Conservation (phyloP, 2,329 filamentous ascomycete species). For the Fusarium sp. region DNA sequence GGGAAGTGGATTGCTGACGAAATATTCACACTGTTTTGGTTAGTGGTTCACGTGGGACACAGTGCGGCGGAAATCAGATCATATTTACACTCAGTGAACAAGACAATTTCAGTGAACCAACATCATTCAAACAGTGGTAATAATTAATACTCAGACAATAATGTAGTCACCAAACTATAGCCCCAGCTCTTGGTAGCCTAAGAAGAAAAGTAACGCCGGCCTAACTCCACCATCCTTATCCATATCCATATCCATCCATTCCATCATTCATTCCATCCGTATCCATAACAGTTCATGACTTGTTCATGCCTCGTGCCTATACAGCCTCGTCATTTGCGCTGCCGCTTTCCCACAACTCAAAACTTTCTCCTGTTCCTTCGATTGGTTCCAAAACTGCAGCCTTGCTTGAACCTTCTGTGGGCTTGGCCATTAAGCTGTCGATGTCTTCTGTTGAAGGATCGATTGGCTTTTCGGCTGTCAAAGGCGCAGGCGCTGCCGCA, state of each 20-base stretch:
- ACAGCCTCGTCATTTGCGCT: constrained; percentile 67
- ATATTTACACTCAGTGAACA: not conserved
- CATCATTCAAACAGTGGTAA: not conserved
- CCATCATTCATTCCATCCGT: not conserved
- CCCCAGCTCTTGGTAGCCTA: constrained; percentile 44
- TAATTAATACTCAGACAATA: constrained; percentile 6
- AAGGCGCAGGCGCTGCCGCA: not conserved
- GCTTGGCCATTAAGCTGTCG: constrained; percentile 50
- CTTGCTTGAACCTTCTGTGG: constrained; percentile 49
- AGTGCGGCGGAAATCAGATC: constrained; percentile 14
- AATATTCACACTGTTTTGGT: constrained; percentile 30
- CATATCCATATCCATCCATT: not conserved
- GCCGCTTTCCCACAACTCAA: constrained; percentile 76
- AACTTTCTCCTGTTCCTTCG: constrained; percentile 66
- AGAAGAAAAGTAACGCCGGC: constrained; percentile 27
- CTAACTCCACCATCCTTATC: constrained; percentile 13
- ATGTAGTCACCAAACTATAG: constrained; percentile 28
- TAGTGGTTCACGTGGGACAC: constrained; percentile 28
- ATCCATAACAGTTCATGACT: constrained; percentile 2
- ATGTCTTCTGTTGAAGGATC: constrained; percentile 41
- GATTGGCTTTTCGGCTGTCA: constrained; percentile 23
- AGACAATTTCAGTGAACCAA: not conserved
- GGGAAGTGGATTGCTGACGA: constrained; percentile 13
- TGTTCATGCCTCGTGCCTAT: not conserved
- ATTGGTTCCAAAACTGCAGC: constrained; percentile 62